Percentiles rank a stretch among this genome's conserved stretches.
These are phyloP conservation scores for Suillus hirtellus DNA, from an alignment of 768 basidiomycete genomes.

Conservation along the genomic window DNA sequence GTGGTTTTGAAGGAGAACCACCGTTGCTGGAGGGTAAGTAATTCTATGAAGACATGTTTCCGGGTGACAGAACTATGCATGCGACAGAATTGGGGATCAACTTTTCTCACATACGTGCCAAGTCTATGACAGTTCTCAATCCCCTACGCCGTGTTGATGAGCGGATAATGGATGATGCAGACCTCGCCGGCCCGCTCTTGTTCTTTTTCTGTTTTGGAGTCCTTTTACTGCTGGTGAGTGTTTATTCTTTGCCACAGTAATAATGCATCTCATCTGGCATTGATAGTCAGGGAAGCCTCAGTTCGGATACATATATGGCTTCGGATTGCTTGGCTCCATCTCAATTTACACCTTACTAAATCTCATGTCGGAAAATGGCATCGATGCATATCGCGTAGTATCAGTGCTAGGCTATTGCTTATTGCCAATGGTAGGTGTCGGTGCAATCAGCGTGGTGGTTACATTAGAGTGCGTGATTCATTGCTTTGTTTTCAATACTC, in stretches of 20 bases:
- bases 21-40: constrained; percentile 87
- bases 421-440: constrained; percentile 93
- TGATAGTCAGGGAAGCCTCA: constrained; percentile 94
- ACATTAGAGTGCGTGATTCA: constrained; percentile 75
- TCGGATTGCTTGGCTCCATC: constrained; percentile 89
- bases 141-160: constrained; percentile 82
- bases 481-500: constrained; percentile 16
- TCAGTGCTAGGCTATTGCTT: constrained; percentile 97
- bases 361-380: constrained; percentile 92
- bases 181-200: constrained; percentile 92
- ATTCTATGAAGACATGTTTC: background rate
- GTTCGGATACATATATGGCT: constrained; percentile 98
- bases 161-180: constrained; percentile 98
- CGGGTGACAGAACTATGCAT: constrained; percentile 1
- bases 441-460: constrained; percentile 82
- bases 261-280: constrained; percentile 9
- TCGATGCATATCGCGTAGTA: constrained; percentile 93
- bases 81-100: constrained; percentile 92
- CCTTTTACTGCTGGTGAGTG: constrained; percentile 85
- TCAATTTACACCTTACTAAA: constrained; percentile 95
- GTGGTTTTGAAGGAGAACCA: constrained; percentile 94
- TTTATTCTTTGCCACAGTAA: background rate
- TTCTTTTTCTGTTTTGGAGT: constrained; percentile 95
- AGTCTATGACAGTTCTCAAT: constrained; percentile 94
- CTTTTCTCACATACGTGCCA: constrained; percentile 91